Evolutionary conservation across 495 filamentous ascomycete species (phyloP), one percentile per base, ranked within the genome.

Genomic region (Collariella sp.): DNA sequence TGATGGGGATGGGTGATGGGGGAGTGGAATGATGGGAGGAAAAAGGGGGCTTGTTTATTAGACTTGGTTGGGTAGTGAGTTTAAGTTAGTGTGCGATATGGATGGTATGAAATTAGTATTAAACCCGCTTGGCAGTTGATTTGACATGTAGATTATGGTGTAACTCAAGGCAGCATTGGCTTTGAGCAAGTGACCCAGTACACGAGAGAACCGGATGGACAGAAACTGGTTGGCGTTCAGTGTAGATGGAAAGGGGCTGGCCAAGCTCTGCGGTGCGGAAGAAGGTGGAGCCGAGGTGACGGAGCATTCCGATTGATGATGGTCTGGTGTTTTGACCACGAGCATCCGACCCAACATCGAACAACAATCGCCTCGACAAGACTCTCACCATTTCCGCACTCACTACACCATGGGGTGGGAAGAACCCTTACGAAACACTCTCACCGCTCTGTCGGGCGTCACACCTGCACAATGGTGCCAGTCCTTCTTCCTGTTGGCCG

Each of bases 401-500:
- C 7, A 15, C 9, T 2, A 34, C 29, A 46, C 15, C 35, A 59
- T 59, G 56, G 33, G 7, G 1, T 35, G 24, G 34, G 23, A 45
- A 19, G n/a, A 19, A 9, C 16, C 50, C 24, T 6, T 23, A 0
- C 12, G 49, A 18, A 36, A 36, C 7, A 0, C n/a, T 26, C 36
- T 43, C 15, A 6, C 26, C 20, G 24, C 41, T 16, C 22, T 63
- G 9, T 22, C 31, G 9, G 12, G 40, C 18, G 40, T 58, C 57
- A 40, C 52, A 6, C 66, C 75, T 13, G 66, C 74, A 5, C 44
- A 64, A 49, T 68, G 71, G 58, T 77, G 74, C 55, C 74, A 76
- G 53, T 52, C 68, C 38, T 77, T 75, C 57, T 79, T 72, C 62
- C 56, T 72, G 43, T 50, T 77, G 44, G 67, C 69, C 11, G 64